Evolutionary conservation across 495 filamentous ascomycete genomes (phyloP).

Genomic region (Cetradonia linearis): DNA sequence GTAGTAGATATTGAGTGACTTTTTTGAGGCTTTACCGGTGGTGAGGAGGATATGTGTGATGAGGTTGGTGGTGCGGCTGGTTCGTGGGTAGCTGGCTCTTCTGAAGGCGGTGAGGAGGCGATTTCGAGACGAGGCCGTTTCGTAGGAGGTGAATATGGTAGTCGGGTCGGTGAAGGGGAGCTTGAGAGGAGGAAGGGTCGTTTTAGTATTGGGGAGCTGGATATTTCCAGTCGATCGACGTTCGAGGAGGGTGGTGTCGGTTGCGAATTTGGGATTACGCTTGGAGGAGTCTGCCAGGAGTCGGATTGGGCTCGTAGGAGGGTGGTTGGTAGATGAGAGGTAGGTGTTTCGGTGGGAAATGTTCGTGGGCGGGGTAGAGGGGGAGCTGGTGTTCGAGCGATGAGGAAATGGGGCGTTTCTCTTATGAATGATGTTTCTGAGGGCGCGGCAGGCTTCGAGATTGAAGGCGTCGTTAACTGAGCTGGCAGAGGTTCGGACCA

Average conservation of each 20-base stretch:
- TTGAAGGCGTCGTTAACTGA: constrained; percentile 1
- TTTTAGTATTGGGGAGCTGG: constrained; percentile 19
- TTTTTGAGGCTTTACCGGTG: neutral
- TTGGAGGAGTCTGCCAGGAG: constrained; percentile 37
- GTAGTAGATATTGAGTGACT: neutral
- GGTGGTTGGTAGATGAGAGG: neutral
- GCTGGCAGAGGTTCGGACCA: neutral
- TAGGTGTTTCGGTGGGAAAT: neutral
- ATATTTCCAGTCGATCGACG: neutral
- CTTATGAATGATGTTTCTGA: constrained; percentile 10
- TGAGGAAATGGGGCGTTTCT: constrained; percentile 18
- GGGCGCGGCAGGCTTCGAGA: neutral
- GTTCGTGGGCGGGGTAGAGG: constrained; percentile 18
- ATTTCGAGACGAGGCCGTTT: constrained; percentile 15
- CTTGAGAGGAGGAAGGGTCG: constrained; percentile 11
- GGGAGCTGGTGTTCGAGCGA: constrained; percentile 21
- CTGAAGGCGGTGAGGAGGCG: constrained; percentile 14
- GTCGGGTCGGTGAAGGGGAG: constrained; percentile 18
- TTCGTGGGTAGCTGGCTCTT: neutral
- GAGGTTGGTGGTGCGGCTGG: neutral
- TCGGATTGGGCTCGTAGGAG: constrained; percentile 28
- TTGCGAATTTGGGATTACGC: constrained; percentile 36
- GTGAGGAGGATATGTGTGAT: neutral
- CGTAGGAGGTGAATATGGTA: constrained; percentile 11
- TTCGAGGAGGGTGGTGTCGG: neutral